Evolutionary conservation across 1,284 basidiomycete species (phyloP), one percentile per base, ranked within the genome.

Genomic region (Cerrena zonata): DNA sequence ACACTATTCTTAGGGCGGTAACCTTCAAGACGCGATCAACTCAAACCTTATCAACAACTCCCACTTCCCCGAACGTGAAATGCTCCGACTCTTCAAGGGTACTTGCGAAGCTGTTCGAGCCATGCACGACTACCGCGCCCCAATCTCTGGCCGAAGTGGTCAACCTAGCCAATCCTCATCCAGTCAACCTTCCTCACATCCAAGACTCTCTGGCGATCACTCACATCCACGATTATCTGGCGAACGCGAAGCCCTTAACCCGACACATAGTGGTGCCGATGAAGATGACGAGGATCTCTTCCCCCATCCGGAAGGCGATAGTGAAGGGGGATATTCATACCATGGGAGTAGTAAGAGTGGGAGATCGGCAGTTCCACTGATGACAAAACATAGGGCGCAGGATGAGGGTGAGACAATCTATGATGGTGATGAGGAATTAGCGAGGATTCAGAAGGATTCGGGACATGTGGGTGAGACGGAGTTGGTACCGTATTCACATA

Each of bases 21-120:
- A 97, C 64, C 77, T 99, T 15, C 96, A 99, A 77, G 94, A 99
- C 64, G 85, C 85, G 37, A 97, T 99, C 61, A 91, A 92, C 58
- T 77, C 84, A 26, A 86, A 95, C 62, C 80, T 89, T 5, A 85
- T 94, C 43, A 91, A 91, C 52, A 84, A 86, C 21, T 85, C 84
- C 26, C 84, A 85, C 54, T 91, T 94, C 64, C 81, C 91, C 1
- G 96, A 99, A 69, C 78, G 80, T 55, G 88, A 93, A 49, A 90
- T 98, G 73, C 76, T 98, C 24, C 79, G 80, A 23, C 76, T 94
- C 36, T 99, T 99, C 76, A 88, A 87, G 58, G 95, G 94, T 5
- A 92, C 94, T 11, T 98, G 95, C 68, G 82, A 91, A 58, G 95
- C 90, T 48, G 83, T 99, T 5, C 82, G 88, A 46, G 92, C 93